Evolutionary conservation across 2,329 filamentous ascomycete genomes (phyloP).

Genomic region (Cercospora zeina): DNA sequence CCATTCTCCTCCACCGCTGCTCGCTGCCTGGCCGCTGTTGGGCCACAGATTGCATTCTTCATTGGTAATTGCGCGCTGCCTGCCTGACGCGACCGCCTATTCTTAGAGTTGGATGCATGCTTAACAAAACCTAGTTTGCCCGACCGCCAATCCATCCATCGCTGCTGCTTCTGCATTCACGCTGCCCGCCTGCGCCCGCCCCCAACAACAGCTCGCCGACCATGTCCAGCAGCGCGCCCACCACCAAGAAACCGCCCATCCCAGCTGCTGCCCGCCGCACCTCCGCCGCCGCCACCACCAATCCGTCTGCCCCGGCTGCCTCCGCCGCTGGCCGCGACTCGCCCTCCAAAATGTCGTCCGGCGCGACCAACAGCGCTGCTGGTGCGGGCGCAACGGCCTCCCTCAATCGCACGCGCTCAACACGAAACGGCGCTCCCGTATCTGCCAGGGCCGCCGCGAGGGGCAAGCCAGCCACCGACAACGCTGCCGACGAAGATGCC

Average conservation of each 20-base stretch:
- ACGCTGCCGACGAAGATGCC: slow-evolving; percentile 59
- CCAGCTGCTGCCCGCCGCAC: slow-evolving; percentile 25
- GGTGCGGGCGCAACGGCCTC: slow-evolving; percentile 26
- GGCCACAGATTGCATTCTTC: background rate
- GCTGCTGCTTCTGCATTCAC: slow-evolving; percentile 5
- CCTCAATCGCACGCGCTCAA: slow-evolving; percentile 57
- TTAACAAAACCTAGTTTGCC: slow-evolving; percentile 6
- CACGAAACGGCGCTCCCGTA: slow-evolving; percentile 63
- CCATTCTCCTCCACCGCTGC: background rate
- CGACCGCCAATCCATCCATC: slow-evolving; percentile 13
- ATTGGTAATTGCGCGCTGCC: background rate
- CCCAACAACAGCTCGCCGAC: background rate
- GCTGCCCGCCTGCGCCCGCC: background rate
- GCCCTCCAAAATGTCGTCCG: slow-evolving; percentile 30
- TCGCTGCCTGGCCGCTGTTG: background rate
- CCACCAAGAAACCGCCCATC: slow-evolving; percentile 26
- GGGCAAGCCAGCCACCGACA: slow-evolving; percentile 44
- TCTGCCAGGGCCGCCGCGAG: slow-evolving; percentile 71
- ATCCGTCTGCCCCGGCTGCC: background rate
- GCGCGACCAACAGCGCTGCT: slow-evolving; percentile 16
- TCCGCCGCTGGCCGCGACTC: slow-evolving; percentile 24
- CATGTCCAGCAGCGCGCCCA: slow-evolving; percentile 25
- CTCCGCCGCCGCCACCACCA: slow-evolving; percentile 20
- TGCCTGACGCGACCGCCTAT: slow-evolving; percentile 8
- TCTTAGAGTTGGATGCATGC: slow-evolving; percentile 17